A percentile compares a stretch with the other conserved stretches of the same genome.
Evolutionary conservation across 1,284 basidiomycete species (phyloP).

Genomic region (Coniferiporia sulphurascens): DNA sequence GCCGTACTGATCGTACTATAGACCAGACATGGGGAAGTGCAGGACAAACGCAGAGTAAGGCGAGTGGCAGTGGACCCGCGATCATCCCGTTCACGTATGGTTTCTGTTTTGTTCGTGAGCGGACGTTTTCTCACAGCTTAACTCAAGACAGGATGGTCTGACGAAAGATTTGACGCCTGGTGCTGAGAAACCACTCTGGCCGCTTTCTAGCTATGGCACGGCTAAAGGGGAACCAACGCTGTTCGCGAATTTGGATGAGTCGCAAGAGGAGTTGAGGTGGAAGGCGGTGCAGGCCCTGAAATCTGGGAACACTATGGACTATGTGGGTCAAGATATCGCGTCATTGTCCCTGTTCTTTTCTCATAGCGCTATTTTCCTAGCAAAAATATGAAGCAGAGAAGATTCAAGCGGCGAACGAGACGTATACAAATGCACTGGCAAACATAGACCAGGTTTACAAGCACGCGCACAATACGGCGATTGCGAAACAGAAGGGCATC

Average conservation of each 20-base stretch:
- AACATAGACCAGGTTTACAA: slow-evolving; percentile 48
- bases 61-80: slow-evolving; percentile 18
- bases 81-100: slow-evolving; percentile 39
- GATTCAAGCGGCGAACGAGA: slow-evolving; percentile 36
- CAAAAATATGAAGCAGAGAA: slow-evolving; percentile 51
- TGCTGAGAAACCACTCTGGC: slow-evolving; percentile 74
- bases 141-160: slow-evolving; percentile 53
- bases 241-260: slow-evolving; percentile 66
- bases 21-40: slow-evolving; percentile 41
- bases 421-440: slow-evolving; percentile 41
- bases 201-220: slow-evolving; percentile 77
- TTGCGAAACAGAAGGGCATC: slow-evolving; percentile 21
- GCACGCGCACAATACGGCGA: slow-evolving; percentile 38
- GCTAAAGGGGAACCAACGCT: slow-evolving; percentile 73
- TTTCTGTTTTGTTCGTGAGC: neutral
- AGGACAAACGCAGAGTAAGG: slow-evolving; percentile 20
- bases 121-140: neutral
- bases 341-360: neutral
- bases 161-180: slow-evolving; percentile 52
- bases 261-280: slow-evolving; percentile 76
- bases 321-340: slow-evolving; percentile 46
- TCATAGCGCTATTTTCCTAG: slow-evolving; percentile 27
- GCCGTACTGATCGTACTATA: slow-evolving; percentile 19
- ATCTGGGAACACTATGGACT: slow-evolving; percentile 56
- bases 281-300: slow-evolving; percentile 59